phyloP scores from a whole-genome alignment of 768 basidiomycete species.

The Leucocoprinus sp. region DNA sequence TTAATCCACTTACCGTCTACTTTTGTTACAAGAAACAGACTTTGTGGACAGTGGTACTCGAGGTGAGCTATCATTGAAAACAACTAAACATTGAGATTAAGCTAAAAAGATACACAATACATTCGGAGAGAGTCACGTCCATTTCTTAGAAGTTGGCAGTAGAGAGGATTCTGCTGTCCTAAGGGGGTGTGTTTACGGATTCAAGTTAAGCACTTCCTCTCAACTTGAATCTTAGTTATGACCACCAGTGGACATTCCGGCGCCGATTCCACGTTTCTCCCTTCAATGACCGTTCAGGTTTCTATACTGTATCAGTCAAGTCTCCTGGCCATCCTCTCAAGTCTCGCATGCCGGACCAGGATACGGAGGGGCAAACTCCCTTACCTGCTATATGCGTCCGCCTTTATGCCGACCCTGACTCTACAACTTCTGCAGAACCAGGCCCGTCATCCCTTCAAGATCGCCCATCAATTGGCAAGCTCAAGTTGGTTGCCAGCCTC shows the following conservation, averaged over 20 bases:
- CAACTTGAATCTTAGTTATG: conserved; percentile 28
- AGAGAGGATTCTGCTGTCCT: conserved; percentile 32
- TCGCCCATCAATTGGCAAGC: conserved; percentile 18
- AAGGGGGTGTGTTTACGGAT: conserved; percentile 22
- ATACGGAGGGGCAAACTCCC: conserved; percentile 13
- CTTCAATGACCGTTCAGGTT: conserved; percentile 64
- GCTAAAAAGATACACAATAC: conserved; percentile 58
- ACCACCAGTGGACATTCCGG: conserved; percentile 58
- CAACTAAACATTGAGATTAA: neutral
- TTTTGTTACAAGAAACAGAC: conserved; percentile 41
- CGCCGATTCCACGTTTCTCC: conserved; percentile 72
- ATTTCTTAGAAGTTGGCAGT: conserved; percentile 40
- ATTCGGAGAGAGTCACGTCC: conserved; percentile 61
- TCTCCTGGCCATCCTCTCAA: conserved; percentile 34
- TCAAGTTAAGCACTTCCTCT: neutral
- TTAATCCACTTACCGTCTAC: conserved; percentile 66
- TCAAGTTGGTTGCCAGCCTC: conserved; percentile 50
- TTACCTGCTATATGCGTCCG: conserved; percentile 36
- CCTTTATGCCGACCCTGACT: conserved; percentile 21
- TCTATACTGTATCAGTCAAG: conserved; percentile 49
- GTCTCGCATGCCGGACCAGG: conserved; percentile 12
- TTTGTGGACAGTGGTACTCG: conserved; percentile 42
- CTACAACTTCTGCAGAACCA: conserved; percentile 4
- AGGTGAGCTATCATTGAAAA: conserved; percentile 24
- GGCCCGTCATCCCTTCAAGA: neutral